These are phyloP conservation scores for Ichthyophonus hoferi DNA, from an alignment of 208 protist genomes.

Conservation along the genomic window DNA sequence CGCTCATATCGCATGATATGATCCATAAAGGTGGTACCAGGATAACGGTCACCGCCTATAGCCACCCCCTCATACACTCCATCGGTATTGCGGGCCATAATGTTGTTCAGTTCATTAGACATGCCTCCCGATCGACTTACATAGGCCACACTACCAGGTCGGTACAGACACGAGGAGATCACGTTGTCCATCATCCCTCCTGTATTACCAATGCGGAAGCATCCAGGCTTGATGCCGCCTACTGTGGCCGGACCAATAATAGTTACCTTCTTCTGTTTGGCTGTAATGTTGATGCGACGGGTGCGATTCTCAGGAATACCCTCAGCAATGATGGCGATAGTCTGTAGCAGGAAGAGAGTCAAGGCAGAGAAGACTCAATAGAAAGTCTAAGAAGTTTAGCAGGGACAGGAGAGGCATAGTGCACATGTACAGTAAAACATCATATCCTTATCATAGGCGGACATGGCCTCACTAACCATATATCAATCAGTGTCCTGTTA, in stretches of 20 bases:
- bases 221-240: slow-evolving; percentile 69
- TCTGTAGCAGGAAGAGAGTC: too few species aligned
- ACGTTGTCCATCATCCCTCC: slow-evolving; percentile 75
- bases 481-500: too few species aligned
- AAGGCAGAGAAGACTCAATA: too few species aligned
- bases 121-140: slow-evolving; percentile 72
- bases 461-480: too few species aligned
- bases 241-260: slow-evolving; percentile 74
- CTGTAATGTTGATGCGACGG: slow-evolving; percentile 51
- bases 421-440: too few species aligned
- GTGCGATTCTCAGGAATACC: slow-evolving; percentile 71
- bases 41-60: slow-evolving; percentile 73
- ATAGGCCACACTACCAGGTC: slow-evolving; percentile 72
- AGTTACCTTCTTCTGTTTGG: slow-evolving; percentile 47
- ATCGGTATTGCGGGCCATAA: slow-evolving; percentile 68
- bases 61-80: slow-evolving; percentile 75
- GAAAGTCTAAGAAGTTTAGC: too few species aligned
- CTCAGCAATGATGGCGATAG: slow-evolving; percentile 72
- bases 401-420: too few species aligned
- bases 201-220: slow-evolving; percentile 74
- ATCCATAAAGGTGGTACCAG: slow-evolving; percentile 71
- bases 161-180: slow-evolving; percentile 71
- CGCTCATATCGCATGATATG: slow-evolving; percentile 69
- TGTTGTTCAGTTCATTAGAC: slow-evolving; percentile 80
- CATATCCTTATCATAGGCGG: too few species aligned